phyloP scores from a whole-genome alignment of 2,329 filamentous ascomycete genomes.

The Tolypocladium tundrense region DNA sequence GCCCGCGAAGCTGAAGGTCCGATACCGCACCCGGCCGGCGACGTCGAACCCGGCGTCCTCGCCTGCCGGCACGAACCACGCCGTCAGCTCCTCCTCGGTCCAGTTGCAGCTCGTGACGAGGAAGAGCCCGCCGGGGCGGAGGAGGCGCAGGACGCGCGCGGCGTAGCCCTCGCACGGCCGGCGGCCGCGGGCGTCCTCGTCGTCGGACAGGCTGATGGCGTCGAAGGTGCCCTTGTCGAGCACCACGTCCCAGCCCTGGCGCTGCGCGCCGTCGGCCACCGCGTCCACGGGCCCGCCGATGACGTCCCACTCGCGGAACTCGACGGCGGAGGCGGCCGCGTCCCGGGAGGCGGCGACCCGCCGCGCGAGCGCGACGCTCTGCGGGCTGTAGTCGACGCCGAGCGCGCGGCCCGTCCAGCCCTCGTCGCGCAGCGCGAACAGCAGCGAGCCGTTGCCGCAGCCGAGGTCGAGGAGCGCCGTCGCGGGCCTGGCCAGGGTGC shows the following conservation, averaged over 20 bases:
- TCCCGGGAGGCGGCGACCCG: conserved; percentile 39
- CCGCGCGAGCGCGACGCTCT: conserved; percentile 64
- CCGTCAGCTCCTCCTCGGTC: conserved; percentile 77
- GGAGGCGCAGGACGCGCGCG: conserved; percentile 53
- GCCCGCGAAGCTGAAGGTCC: conserved; percentile 81
- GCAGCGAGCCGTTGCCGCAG: conserved; percentile 84
- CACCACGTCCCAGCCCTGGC: conserved; percentile 70
- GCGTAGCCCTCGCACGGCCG: conserved; percentile 69
- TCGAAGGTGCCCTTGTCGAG: conserved; percentile 99
- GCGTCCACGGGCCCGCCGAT: conserved; percentile 30
- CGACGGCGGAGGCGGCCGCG: conserved; percentile 17
- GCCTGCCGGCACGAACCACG: conserved; percentile 57
- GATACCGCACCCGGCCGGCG: conserved; percentile 66
- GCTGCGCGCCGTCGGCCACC: conserved; percentile 19
- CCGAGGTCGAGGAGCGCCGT: conserved; percentile 74
- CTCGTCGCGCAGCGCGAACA: conserved; percentile 65
- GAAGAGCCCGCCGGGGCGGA: conserved; percentile 62
- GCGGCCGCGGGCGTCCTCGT: conserved; percentile 39
- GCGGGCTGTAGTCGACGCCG: conserved; percentile 78
- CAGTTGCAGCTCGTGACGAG: conserved; percentile 96
- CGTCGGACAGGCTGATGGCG: conserved; percentile 68
- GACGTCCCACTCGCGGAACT: conserved; percentile 53
- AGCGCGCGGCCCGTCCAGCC: conserved; percentile 60
- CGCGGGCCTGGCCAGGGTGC: conserved; percentile 12
- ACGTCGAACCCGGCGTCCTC: conserved; percentile 40